phyloP scores from a whole-genome alignment of 108 stramenopile genomes.

The Epithemia pelagica region DNA sequence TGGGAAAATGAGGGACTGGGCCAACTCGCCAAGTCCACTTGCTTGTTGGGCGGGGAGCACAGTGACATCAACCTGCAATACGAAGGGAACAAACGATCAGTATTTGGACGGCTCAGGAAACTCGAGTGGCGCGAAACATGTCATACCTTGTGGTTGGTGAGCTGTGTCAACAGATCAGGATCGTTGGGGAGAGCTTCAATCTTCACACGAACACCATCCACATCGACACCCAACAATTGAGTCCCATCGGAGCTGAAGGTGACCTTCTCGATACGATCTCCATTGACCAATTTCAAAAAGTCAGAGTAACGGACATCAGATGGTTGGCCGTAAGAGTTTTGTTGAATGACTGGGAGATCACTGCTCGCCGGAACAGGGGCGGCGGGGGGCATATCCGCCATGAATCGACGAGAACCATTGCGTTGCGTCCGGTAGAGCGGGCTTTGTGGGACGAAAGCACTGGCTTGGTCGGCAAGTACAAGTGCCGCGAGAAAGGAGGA shows the following conservation, averaged over 20 bases:
- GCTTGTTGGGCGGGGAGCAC: constrained; percentile 73
- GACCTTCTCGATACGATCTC: constrained; percentile 65
- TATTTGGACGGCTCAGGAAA: background rate
- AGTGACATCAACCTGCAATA: constrained; percentile 78
- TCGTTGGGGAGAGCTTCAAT: constrained; percentile 91
- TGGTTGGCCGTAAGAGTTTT: constrained; percentile 39
- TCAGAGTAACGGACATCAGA: constrained; percentile 67
- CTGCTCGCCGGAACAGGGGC: constrained; percentile 11
- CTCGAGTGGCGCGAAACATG: too few relatives aligned
- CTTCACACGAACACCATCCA: constrained; percentile 78
- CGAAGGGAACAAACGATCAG: constrained; percentile 4
- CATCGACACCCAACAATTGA: constrained; percentile 79
- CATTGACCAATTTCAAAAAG: constrained; percentile 56
- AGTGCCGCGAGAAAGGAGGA: constrained; percentile 16
- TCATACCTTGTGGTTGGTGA: constrained; percentile 81
- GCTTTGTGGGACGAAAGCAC: constrained; percentile 29
- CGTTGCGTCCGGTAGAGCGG: constrained; percentile 6
- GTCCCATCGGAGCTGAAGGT: constrained; percentile 86
- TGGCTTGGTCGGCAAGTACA: constrained; percentile 24
- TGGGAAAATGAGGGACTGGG: constrained; percentile 78
- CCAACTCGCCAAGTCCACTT: constrained; percentile 69
- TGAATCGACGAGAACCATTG: constrained; percentile 15
- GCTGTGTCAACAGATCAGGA: constrained; percentile 83
- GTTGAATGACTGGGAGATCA: constrained; percentile 30
- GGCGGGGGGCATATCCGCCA: constrained; percentile 26